Percentiles rank a stretch among this genome's conserved stretches.
These are phyloP conservation scores for Vigna mungo DNA, from an alignment of 306 rosid species.

Conservation along the genomic window DNA sequence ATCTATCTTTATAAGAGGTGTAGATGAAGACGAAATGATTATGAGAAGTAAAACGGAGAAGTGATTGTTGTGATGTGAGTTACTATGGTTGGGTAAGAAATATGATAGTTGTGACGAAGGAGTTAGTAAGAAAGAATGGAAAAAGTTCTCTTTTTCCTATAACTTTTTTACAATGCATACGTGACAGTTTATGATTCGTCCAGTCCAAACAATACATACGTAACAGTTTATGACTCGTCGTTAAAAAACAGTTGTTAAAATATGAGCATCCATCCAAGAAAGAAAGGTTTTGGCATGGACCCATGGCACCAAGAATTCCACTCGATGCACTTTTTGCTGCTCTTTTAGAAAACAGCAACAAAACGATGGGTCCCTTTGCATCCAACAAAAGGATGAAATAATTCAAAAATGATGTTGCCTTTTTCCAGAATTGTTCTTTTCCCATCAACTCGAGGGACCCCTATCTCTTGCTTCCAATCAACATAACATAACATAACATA, in stretches of 20 bases:
- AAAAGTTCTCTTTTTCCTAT: too few relatives aligned
- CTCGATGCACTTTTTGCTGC: slow-evolving; percentile 77
- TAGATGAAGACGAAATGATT: too few relatives aligned
- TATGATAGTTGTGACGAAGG: slow-evolving; percentile 38
- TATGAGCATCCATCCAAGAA: too few relatives aligned
- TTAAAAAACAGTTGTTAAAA: too few relatives aligned
- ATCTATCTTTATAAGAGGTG: too few relatives aligned
- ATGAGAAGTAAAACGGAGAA: neutral
- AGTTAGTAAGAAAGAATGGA: slow-evolving; percentile 47
- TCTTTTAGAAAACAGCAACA: slow-evolving; percentile 65
- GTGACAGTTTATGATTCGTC: too few relatives aligned
- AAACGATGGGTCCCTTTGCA: slow-evolving; percentile 68
- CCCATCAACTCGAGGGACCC: slow-evolving; percentile 3
- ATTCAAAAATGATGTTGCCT: slow-evolving; percentile 50
- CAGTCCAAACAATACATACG: too few relatives aligned
- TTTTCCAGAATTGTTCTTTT: slow-evolving; percentile 57
- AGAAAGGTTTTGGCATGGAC: slow-evolving; percentile 51
- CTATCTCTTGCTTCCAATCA: slow-evolving; percentile 54
- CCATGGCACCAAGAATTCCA: slow-evolving; percentile 67
- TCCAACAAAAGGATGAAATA: slow-evolving; percentile 53
- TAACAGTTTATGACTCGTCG: too few relatives aligned
- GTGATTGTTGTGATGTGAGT: slow-evolving; percentile 33
- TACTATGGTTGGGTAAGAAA: slow-evolving; percentile 42
- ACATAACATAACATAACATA: slow-evolving; percentile 67
- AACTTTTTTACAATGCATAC: too few relatives aligned